Conservation (phyloP, 2,329 filamentous ascomycete species). For the Chalaropsis ovoidea region DNA sequence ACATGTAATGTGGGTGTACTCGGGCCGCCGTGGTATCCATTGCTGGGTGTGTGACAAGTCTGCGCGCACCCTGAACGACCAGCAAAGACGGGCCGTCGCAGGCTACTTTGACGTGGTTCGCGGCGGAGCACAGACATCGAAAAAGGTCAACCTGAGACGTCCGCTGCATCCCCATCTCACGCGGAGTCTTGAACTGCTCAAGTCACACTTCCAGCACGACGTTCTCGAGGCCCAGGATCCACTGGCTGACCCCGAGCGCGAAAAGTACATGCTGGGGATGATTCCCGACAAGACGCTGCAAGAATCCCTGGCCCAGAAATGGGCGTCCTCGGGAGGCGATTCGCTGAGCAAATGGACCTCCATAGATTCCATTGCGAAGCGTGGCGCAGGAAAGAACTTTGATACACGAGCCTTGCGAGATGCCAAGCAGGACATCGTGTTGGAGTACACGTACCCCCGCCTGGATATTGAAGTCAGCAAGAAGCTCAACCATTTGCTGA, state of each 20-base stretch:
- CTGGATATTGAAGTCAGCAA: slow-evolving; percentile 96
- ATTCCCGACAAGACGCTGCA: slow-evolving; percentile 71
- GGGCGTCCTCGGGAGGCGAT: slow-evolving; percentile 67
- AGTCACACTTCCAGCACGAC: slow-evolving; percentile 71
- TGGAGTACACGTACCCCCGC: slow-evolving; percentile 95
- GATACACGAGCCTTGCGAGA: slow-evolving; percentile 65
- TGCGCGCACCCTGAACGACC: slow-evolving; percentile 74
- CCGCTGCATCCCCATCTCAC: slow-evolving; percentile 85
- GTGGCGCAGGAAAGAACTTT: slow-evolving; percentile 60
- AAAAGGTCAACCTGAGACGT: slow-evolving; percentile 72
- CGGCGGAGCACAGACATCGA: slow-evolving; percentile 74
- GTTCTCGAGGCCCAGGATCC: slow-evolving; percentile 80
- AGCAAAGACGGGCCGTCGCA: slow-evolving; percentile 72
- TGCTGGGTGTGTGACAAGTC: slow-evolving; percentile 94
- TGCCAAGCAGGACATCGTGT: slow-evolving; percentile 88
- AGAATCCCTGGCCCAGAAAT: slow-evolving; percentile 75
- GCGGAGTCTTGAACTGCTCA: slow-evolving; percentile 76
- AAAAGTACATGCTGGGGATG: slow-evolving; percentile 69
- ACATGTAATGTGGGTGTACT: slow-evolving; percentile 98
- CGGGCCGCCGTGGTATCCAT: slow-evolving; percentile 88
- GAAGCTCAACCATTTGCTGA: slow-evolving; percentile 95
- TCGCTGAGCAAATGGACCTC: slow-evolving; percentile 85
- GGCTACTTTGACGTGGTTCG: slow-evolving; percentile 85
- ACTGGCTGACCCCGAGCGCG: slow-evolving; percentile 59
- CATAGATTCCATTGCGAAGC: slow-evolving; percentile 76